Percentiles rank a stretch among this genome's conserved stretches.
Conservation (phyloP, 352 stramenopile species). For the Pythium dissotocum region DNA sequence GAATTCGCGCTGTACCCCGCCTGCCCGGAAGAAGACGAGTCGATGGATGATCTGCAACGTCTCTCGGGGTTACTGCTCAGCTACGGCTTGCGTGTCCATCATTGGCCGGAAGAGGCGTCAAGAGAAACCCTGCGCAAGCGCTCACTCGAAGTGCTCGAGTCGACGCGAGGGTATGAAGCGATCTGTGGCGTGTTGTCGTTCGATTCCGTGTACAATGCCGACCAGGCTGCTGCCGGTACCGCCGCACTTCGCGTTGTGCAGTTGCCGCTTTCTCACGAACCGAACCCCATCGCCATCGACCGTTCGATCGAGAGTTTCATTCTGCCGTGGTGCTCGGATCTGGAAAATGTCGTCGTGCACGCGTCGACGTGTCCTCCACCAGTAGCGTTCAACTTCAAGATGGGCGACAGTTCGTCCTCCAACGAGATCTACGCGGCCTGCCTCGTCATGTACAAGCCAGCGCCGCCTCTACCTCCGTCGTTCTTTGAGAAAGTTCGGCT, state of each 20-base stretch:
- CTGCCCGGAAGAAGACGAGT: constrained; percentile 48
- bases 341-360: constrained; percentile 30
- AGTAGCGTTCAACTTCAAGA: constrained; percentile 51
- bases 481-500: constrained; percentile 62
- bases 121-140: constrained; percentile 49
- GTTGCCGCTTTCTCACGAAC: constrained; percentile 26
- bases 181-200: constrained; percentile 79
- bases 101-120: constrained; percentile 66
- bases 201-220: constrained; percentile 34
- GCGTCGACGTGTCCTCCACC: constrained; percentile 32
- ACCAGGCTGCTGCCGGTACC: constrained; percentile 24
- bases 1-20: constrained; percentile 84
- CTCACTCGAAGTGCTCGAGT: constrained; percentile 66
- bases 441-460: constrained; percentile 80
- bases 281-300: constrained; percentile 27
- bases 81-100: constrained; percentile 81
- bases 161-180: constrained; percentile 67
- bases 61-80: constrained; percentile 72
- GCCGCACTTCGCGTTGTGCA: constrained; percentile 27
- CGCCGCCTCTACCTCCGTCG: constrained; percentile 53
- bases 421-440: constrained; percentile 78
- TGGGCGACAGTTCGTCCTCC: constrained; percentile 71
- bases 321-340: constrained; percentile 36
- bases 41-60: constrained; percentile 71
- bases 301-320: constrained; percentile 39